A percentile compares a stretch with the other conserved stretches of the same genome.
phyloP scores from a whole-genome alignment of 345 rosid genomes.

The Trapa bicornis region DNA sequence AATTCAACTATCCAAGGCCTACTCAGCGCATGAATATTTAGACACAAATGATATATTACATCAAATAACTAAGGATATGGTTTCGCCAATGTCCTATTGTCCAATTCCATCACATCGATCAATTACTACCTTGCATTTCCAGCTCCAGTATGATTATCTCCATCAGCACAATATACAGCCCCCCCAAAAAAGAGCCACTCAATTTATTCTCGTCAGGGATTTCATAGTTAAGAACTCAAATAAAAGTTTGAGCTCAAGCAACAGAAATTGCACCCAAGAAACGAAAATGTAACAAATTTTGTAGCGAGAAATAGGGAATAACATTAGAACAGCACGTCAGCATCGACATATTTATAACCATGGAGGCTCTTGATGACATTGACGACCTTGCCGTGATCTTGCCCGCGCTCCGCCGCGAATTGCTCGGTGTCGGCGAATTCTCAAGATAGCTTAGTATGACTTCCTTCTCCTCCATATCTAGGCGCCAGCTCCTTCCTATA shows the following conservation, averaged over 20 bases:
- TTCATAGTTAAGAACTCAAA: not conserved
- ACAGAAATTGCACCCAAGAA: not conserved
- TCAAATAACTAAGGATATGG: too few relatives aligned
- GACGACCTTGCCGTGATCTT: conserved; percentile 57
- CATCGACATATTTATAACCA: conserved; percentile 62
- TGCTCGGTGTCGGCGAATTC: conserved; percentile 45
- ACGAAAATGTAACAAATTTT: too few relatives aligned
- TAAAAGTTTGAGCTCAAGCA: not conserved
- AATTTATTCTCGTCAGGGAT: too few relatives aligned
- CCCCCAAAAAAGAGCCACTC: too few relatives aligned
- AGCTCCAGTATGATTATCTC: too few relatives aligned
- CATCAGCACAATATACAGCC: too few relatives aligned
- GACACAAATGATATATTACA: too few relatives aligned
- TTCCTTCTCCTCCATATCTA: conserved; percentile 40
- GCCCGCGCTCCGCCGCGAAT: conserved; percentile 38
- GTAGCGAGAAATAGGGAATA: not conserved
- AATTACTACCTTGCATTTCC: too few relatives aligned
- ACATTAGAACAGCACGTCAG: conserved; percentile 27
- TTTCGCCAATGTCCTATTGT: too few relatives aligned
- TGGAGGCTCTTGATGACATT: conserved; percentile 74
- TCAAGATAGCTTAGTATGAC: conserved; percentile 39
- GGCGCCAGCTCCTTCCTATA: not conserved
- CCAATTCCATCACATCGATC: too few relatives aligned
- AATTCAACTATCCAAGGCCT: not conserved
- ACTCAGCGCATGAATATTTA: too few relatives aligned